Evolutionary conservation across 2,329 filamentous ascomycete genomes (phyloP).

Genomic region (Sporothrix globosa): DNA sequence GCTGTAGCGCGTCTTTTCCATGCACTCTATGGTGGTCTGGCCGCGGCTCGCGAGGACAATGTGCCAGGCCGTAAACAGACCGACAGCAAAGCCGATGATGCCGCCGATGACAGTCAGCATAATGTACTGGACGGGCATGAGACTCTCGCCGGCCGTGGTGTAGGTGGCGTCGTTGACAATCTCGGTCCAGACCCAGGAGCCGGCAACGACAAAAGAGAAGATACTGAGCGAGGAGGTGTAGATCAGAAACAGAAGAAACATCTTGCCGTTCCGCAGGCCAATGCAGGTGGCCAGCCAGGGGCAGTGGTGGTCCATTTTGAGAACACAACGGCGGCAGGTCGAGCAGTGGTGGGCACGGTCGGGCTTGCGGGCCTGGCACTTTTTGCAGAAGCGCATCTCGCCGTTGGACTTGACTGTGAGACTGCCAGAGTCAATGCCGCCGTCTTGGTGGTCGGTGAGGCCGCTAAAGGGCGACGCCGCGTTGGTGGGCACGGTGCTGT

Average conservation of each 20-base stretch:
- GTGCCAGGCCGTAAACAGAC: conserved; percentile 91
- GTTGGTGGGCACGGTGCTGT: conserved; percentile 74
- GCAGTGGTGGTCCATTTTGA: conserved; percentile 99
- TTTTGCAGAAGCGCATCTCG: conserved; percentile 89
- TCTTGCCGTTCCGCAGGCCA: conserved; percentile 91
- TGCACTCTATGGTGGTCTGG: conserved; percentile 92
- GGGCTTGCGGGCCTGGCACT: conserved; percentile 91
- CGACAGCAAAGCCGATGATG: conserved; percentile 87
- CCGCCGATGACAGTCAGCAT: conserved; percentile 83
- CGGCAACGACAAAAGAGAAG: conserved; percentile 75
- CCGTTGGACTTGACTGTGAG: conserved; percentile 94
- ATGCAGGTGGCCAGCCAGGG: conserved; percentile 97
- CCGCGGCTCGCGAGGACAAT: conserved; percentile 76
- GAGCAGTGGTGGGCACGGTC: conserved; percentile 97
- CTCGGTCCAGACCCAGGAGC: conserved; percentile 82
- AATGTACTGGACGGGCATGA: conserved; percentile 89
- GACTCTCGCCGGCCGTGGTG: conserved; percentile 71
- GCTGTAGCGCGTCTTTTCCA: conserved; percentile 94
- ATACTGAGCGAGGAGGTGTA: conserved; percentile 88
- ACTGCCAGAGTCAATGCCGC: conserved; percentile 53
- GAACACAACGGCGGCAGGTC: conserved; percentile 86
- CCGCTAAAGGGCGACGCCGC: background rate
- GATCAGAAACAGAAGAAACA: conserved; percentile 87
- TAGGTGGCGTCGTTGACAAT: conserved; percentile 63
- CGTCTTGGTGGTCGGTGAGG: conserved; percentile 46